These are phyloP conservation scores for Mycena sp. DNA, from an alignment of 1,284 basidiomycete genomes.

Conservation along the genomic window DNA sequence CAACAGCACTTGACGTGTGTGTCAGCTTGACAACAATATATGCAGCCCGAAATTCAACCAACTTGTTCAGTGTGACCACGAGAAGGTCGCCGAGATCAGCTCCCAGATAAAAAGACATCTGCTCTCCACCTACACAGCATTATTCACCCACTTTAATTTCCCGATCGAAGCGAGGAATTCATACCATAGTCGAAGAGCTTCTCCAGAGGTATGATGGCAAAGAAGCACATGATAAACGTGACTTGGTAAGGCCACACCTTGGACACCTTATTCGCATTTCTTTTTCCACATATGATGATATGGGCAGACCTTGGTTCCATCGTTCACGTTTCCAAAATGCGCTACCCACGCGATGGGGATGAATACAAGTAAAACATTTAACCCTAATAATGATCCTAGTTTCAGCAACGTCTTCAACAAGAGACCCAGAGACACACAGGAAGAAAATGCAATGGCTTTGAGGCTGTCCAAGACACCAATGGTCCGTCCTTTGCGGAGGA, in stretches of 20 bases:
- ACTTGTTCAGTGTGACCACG: conserved; percentile 71
- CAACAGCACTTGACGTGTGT: conserved; percentile 51
- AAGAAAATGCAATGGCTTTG: conserved; percentile 56
- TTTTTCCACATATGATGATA: no score
- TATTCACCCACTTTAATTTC: no score
- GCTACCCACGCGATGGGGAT: conserved; percentile 72
- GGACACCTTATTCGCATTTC: no score
- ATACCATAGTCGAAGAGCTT: conserved; percentile 32
- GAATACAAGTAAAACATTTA: conserved; percentile 69
- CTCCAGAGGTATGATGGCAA: conserved; percentile 23
- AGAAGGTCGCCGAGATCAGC: conserved; percentile 67
- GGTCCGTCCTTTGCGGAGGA: conserved; percentile 58
- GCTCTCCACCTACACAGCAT: conserved; percentile 55
- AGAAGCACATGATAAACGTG: conserved; percentile 15
- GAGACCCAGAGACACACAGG: no score
- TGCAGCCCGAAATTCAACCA: conserved; percentile 28
- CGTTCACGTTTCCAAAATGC: conserved; percentile 50
- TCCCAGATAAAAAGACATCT: conserved; percentile 67
- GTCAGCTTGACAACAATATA: not conserved
- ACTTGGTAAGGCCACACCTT: conserved; percentile 27
- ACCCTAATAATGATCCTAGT: conserved; percentile 48
- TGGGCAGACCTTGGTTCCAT: conserved; percentile 27
- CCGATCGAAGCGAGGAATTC: conserved; percentile 50
- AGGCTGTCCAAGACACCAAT: conserved; percentile 58
- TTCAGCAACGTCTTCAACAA: no score